Percentiles rank a stretch among this genome's conserved stretches.
phyloP scores from a whole-genome alignment of 1,284 basidiomycete genomes.

The Ceratobasidium theobromae region DNA sequence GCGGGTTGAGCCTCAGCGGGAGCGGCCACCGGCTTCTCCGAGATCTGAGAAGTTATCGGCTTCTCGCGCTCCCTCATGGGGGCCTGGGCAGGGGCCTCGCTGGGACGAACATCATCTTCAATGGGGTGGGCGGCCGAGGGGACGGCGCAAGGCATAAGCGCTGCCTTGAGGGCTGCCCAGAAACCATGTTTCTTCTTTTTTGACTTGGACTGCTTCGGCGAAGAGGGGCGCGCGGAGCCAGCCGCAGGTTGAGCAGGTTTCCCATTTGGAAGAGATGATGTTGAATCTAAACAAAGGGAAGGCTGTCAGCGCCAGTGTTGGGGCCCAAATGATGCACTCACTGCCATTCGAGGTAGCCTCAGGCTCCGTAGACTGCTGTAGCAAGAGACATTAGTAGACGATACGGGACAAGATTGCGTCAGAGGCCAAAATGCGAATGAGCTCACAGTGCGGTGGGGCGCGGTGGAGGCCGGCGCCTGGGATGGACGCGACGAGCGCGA shows the following conservation, averaged over 20 bases:
- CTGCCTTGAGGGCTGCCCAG: conserved; percentile 22
- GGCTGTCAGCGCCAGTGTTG: conserved; percentile 2
- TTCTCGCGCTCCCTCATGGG: conserved; percentile 8
- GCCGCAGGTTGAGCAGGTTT: conserved; percentile 26
- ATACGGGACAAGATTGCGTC: background rate
- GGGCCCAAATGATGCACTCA: background rate
- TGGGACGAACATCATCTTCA: background rate
- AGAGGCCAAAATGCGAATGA: conserved; percentile 11
- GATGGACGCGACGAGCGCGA: background rate
- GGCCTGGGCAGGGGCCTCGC: background rate
- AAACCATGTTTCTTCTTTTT: conserved; percentile 30
- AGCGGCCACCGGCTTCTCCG: conserved; percentile 7
- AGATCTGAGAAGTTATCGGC: background rate
- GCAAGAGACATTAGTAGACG: background rate
- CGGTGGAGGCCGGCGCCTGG: background rate
- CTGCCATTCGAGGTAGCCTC: background rate
- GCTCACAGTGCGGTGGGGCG: background rate
- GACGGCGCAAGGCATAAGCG: conserved; percentile 24
- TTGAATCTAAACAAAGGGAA: conserved; percentile 12
- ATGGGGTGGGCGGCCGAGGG: conserved; percentile 21
- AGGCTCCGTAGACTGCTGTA: conserved; percentile 2
- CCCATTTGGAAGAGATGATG: conserved; percentile 20
- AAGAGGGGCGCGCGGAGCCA: conserved; percentile 23
- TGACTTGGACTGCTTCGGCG: conserved; percentile 23
- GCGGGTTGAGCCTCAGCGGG: background rate